phyloP scores from a whole-genome alignment of 805 yeast genomes.

The Cyberlindnera xishuangbannaensis region DNA sequence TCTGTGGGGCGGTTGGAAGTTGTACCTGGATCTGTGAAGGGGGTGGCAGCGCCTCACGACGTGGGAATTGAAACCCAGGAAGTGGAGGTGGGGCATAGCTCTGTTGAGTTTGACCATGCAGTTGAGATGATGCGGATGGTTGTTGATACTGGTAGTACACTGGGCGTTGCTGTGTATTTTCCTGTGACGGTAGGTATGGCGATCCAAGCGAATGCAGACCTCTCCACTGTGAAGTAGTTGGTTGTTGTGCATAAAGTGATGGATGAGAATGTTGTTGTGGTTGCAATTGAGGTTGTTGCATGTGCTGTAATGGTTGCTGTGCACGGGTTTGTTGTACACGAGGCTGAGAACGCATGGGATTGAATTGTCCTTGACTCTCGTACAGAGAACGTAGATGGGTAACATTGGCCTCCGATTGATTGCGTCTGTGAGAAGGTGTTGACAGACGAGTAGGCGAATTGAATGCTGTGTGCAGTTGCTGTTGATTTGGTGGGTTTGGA shows the following conservation, averaged over 20 bases:
- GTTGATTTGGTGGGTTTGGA: too few species aligned
- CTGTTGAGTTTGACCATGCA: too few species aligned
- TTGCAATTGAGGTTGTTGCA: constrained; percentile 1
- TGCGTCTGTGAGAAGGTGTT: constrained; percentile 25
- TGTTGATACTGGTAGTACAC: constrained; percentile 10
- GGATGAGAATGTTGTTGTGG: constrained; percentile 2
- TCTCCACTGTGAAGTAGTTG: too few species aligned
- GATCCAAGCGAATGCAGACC: constrained; percentile 11
- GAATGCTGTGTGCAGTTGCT: too few species aligned
- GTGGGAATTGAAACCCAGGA: constrained; percentile 3
- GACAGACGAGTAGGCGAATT: too few species aligned
- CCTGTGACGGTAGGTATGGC: constrained; percentile 13
- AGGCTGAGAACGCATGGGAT: not conserved
- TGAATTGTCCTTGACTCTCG: constrained; percentile 9
- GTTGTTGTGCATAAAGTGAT: too few species aligned
- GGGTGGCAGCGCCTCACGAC: constrained; percentile 3
- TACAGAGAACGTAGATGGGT: constrained; percentile 21
- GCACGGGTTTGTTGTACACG: constrained; percentile 5
- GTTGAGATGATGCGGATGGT: too few species aligned
- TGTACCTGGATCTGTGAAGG: constrained; percentile 3
- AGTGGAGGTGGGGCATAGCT: constrained; percentile 5
- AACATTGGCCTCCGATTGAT: constrained; percentile 26
- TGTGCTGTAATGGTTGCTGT: constrained; percentile 7
- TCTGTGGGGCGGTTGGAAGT: too few species aligned
- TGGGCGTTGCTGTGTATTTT: constrained; percentile 4